These are phyloP conservation scores for Fusarium citri DNA, from an alignment of 2,329 filamentous ascomycete genomes.

Conservation along the genomic window DNA sequence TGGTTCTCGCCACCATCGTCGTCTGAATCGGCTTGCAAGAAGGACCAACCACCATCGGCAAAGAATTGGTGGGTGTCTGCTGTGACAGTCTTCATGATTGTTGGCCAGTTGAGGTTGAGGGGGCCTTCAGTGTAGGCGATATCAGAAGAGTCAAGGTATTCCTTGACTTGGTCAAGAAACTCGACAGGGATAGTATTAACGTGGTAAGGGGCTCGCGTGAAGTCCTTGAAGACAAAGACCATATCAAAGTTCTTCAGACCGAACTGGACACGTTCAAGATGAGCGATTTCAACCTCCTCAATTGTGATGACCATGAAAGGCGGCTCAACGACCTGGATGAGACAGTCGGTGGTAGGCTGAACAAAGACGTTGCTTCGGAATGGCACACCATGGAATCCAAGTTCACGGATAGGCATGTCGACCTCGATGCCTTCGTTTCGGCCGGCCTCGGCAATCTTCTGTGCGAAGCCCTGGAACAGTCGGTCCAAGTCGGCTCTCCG, in stretches of 20 bases:
- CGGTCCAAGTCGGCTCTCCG: slow-evolving; percentile 92
- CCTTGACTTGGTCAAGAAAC: slow-evolving; percentile 92
- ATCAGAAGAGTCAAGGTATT: slow-evolving; percentile 96
- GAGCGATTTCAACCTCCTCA: slow-evolving; percentile 94
- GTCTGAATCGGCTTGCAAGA: slow-evolving; percentile 88
- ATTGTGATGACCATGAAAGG: slow-evolving; percentile 97
- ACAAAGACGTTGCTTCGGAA: slow-evolving; percentile 96
- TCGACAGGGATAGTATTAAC: slow-evolving; percentile 99
- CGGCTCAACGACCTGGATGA: slow-evolving; percentile 96
- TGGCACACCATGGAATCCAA: slow-evolving; percentile 96
- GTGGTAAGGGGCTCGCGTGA: slow-evolving; percentile 87
- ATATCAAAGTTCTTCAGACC: slow-evolving; percentile 99
- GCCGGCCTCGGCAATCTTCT: slow-evolving; percentile 96
- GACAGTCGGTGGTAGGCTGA: slow-evolving; percentile 94
- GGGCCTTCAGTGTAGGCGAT: slow-evolving; percentile 95
- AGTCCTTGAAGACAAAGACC: slow-evolving; percentile 98
- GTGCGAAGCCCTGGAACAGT: slow-evolving; percentile 94
- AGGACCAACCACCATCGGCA: slow-evolving; percentile 92
- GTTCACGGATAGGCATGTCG: slow-evolving; percentile 95
- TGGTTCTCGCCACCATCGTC: slow-evolving; percentile 81
- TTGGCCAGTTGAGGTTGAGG: slow-evolving; percentile 97
- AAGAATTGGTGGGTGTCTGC: slow-evolving; percentile 96
- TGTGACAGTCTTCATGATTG: slow-evolving; percentile 99
- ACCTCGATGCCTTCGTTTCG: slow-evolving; percentile 92
- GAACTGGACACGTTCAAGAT: slow-evolving; percentile 95